Conservation (phyloP, 257 asterid species). For the Rehmannia glutinosa region DNA sequence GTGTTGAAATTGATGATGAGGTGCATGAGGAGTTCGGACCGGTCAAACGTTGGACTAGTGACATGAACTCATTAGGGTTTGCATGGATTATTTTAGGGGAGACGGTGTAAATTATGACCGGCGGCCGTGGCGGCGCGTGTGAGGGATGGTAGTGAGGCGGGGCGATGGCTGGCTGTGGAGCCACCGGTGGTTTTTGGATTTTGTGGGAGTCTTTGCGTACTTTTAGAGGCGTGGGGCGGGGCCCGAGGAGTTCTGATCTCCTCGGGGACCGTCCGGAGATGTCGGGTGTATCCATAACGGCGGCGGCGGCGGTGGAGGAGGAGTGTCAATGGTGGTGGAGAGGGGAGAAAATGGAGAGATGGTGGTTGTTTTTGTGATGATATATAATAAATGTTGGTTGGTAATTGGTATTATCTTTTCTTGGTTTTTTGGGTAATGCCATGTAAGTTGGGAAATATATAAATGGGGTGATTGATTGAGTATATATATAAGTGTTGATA, state of each 20-base stretch:
- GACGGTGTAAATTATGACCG: constrained; percentile 85
- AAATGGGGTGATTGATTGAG: not conserved
- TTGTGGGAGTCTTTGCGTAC: constrained; percentile 83
- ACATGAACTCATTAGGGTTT: constrained; percentile 98
- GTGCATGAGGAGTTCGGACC: constrained; percentile 43
- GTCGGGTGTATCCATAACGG: constrained; percentile 50
- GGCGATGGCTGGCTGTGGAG: constrained; percentile 28
- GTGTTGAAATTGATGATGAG: not conserved
- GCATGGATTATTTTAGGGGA: constrained; percentile 93
- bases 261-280: constrained; percentile 51
- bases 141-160: constrained; percentile 17
- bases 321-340: not conserved
- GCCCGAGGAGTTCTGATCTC: constrained; percentile 78
- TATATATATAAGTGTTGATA: constrained; percentile 9
- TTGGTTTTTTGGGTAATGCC: too few species aligned
- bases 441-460: constrained; percentile 17
- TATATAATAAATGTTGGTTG: constrained; percentile 18
- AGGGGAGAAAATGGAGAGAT: too few species aligned
- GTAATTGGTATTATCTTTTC: not conserved
- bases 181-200: constrained; percentile 74
- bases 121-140: constrained; percentile 65
- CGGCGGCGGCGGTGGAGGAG: constrained; percentile 5
- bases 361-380: not conserved
- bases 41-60: constrained; percentile 83
- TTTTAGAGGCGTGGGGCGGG: constrained; percentile 79